Percentiles rank a stretch among this genome's conserved stretches.
Evolutionary conservation across 768 basidiomycete species (phyloP).

Genomic region (Podaxis rugospora): DNA sequence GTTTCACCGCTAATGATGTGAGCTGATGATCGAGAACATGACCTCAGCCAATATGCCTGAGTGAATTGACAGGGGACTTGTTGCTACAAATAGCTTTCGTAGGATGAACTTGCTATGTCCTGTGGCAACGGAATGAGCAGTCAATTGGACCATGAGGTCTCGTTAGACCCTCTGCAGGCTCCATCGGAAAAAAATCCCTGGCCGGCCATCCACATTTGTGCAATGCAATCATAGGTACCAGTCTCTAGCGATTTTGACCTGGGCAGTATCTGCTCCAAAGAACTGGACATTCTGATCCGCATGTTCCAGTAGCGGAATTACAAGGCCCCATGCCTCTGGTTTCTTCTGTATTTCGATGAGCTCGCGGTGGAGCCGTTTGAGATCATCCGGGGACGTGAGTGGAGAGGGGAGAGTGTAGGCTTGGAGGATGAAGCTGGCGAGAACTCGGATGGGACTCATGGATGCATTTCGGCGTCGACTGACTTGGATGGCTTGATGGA

Average conservation of each 20-base stretch:
- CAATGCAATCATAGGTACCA: slow-evolving; percentile 49
- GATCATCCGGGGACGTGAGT: slow-evolving; percentile 54
- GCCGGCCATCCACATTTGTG: slow-evolving; percentile 6
- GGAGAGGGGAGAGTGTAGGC: slow-evolving; percentile 59
- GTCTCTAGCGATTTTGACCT: slow-evolving; percentile 91
- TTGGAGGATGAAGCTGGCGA: slow-evolving; percentile 58
- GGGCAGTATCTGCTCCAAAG: slow-evolving; percentile 90
- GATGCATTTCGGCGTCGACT: slow-evolving; percentile 24
- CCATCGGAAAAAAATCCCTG: slow-evolving; percentile 73
- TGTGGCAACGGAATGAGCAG: slow-evolving; percentile 56
- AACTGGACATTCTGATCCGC: slow-evolving; percentile 84
- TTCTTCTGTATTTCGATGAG: slow-evolving; percentile 73
- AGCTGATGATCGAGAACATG: too few relatives aligned
- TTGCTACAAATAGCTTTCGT: slow-evolving; percentile 84
- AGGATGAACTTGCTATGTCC: slow-evolving; percentile 67
- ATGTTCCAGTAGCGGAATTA: slow-evolving; percentile 70
- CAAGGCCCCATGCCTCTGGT: slow-evolving; percentile 80
- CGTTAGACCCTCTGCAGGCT: slow-evolving; percentile 55
- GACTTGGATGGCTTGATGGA: slow-evolving; percentile 59
- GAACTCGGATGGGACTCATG: slow-evolving; percentile 10
- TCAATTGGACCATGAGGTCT: slow-evolving; percentile 65
- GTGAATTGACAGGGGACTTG: slow-evolving; percentile 32
- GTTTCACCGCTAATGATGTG: slow-evolving; percentile 67
- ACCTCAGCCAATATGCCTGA: slow-evolving; percentile 1
- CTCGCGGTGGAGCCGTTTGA: slow-evolving; percentile 64